These are phyloP conservation scores for Chytriomyces sp. DNA, from an alignment of 192 early-diverging fungal species.

Conservation along the genomic window DNA sequence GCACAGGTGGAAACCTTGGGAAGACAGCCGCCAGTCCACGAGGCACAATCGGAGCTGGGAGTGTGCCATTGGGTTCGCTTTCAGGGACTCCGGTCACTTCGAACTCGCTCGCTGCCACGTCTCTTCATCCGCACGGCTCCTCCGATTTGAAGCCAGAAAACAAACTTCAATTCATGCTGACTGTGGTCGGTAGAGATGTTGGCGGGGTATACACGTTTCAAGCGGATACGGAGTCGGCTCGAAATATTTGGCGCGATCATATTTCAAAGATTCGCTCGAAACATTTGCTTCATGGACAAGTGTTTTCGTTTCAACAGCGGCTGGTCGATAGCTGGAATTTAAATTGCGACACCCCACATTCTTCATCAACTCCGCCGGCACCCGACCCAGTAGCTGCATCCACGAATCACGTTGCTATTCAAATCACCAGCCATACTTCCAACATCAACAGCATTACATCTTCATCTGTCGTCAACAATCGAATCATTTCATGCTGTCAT, in stretches of 20 bases:
- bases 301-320: constrained; percentile 32
- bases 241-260: constrained; percentile 82
- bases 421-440: too few relatives aligned
- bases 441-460: too few relatives aligned
- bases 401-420: too few relatives aligned
- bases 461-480: too few relatives aligned
- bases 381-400: too few relatives aligned
- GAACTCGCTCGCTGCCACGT: too few relatives aligned
- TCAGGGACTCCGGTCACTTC: too few relatives aligned
- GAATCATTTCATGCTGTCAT: constrained; percentile 21
- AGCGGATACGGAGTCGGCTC: constrained; percentile 72
- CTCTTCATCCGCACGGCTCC: neutral
- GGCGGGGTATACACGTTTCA: constrained; percentile 76
- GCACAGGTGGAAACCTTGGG: neutral
- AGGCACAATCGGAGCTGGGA: too few relatives aligned
- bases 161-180: constrained; percentile 13
- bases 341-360: too few relatives aligned
- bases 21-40: too few relatives aligned
- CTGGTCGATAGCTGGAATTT: constrained; percentile 11
- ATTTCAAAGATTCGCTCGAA: constrained; percentile 64
- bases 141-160: constrained; percentile 1
- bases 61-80: too few relatives aligned
- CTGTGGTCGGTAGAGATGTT: constrained; percentile 32
- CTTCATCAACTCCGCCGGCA: too few relatives aligned
- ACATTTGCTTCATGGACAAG: constrained; percentile 34